Conservation (phyloP, 495 filamentous ascomycete genomes). For the Endocarpon pusillum region DNA sequence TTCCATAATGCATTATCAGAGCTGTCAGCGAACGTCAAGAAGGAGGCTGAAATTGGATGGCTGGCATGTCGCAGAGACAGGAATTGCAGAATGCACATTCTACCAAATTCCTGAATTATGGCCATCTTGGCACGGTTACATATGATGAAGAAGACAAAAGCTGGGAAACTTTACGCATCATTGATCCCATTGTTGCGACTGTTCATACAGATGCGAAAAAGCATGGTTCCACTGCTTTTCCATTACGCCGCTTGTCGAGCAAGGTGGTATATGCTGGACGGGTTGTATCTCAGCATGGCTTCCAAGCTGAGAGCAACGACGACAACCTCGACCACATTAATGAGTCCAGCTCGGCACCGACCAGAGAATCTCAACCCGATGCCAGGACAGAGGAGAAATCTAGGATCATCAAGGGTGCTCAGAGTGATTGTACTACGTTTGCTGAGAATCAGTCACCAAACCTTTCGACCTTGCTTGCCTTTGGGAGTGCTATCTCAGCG, state of each 20-base stretch:
- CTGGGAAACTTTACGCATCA: neutral
- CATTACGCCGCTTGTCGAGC: neutral
- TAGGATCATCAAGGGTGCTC: too few relatives aligned
- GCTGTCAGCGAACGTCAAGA: too few relatives aligned
- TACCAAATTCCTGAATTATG: neutral
- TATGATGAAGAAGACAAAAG: neutral
- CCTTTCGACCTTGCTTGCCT: neutral
- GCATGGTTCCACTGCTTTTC: neutral
- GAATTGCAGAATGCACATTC: too few relatives aligned
- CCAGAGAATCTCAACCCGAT: neutral
- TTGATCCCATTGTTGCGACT: neutral
- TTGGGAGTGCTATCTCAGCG: neutral
- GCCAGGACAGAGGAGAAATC: neutral
- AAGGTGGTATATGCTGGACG: neutral
- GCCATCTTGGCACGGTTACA: neutral
- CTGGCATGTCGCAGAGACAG: too few relatives aligned
- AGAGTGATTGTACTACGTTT: neutral
- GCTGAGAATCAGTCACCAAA: neutral
- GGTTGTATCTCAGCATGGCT: neutral
- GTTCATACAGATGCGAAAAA: neutral
- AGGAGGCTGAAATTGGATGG: neutral
- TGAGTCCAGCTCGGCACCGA: neutral
- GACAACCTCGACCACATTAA: neutral
- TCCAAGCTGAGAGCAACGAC: neutral
- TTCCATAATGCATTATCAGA: too few relatives aligned